Evolutionary conservation across 148 eudicot species (phyloP), one percentile per base, ranked within the genome.

Genomic region (Silene uniflora): DNA sequence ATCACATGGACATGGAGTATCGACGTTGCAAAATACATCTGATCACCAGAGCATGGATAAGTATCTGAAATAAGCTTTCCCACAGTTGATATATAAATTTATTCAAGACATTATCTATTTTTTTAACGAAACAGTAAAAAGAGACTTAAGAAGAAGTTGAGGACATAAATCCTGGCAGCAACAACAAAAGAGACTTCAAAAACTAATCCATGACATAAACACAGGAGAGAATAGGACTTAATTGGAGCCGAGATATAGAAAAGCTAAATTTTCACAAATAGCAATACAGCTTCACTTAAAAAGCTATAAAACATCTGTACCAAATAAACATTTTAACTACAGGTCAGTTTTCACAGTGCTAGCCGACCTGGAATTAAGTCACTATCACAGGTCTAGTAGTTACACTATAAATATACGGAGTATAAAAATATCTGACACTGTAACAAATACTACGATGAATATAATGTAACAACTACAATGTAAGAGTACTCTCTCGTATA

Each of bases 21-120:
- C 67, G 96, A 92, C 72, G 97, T 92, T 61, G 94, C 87, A 83
- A 95, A 95, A 84, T 92, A 92, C 96, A 95, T 92, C 99, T 95
- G 89, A 68, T 56, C 63, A 76, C 71, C 82, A 82, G 10, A 73
- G 59, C 27, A 71, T 65, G 56, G 69, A 55, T 62, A 76, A 73
- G 69, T 42, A 32, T 69, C 19, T 5, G 29, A 52, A 18, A 67
- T 32, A 65, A n/a, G 13, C 65, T 59, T 44, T 54, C 74, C 64
- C 25, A 69, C 8, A 12, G 72, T 71, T 46, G 9, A 39, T 46
- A 14, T 39, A 71, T 32, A 13, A 69, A 72, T 47, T 52, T 55
- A 10, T 47, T 21, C 16, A 47, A 74, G 69, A 73, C 46, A 67
- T 52, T 56, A 67, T 42, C 63, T 17, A 67, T 17, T 58, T 56